Percentiles rank a stretch among this genome's conserved stretches.
These are phyloP conservation scores for Pichia nakasei DNA, from an alignment of 805 yeast species.

Conservation along the genomic window DNA sequence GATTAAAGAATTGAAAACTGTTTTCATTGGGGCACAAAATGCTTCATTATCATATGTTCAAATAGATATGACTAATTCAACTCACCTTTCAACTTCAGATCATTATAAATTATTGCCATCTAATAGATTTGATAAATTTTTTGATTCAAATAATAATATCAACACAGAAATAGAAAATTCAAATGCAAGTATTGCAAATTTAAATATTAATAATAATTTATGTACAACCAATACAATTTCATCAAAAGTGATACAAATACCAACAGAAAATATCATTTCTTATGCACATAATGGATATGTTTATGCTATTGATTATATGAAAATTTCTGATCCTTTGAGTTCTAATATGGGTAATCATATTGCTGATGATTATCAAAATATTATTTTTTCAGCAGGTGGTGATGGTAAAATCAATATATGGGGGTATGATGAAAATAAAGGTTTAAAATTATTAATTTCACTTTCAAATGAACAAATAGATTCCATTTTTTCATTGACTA, in stretches of 20 bases:
- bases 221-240: neutral
- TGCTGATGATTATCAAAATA: constrained; percentile 26
- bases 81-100: constrained; percentile 16
- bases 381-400: constrained; percentile 72
- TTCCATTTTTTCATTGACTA: constrained; percentile 61
- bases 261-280: constrained; percentile 51
- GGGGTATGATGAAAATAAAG: constrained; percentile 33
- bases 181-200: too few species aligned
- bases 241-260: constrained; percentile 52
- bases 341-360: constrained; percentile 18
- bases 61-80: constrained; percentile 17
- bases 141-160: constrained; percentile 56
- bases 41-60: constrained; percentile 77
- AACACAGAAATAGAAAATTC: too few species aligned
- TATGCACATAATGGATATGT: constrained; percentile 93
- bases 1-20: constrained; percentile 46
- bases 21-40: constrained; percentile 87
- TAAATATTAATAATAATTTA: too few species aligned
- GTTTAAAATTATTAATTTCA: constrained; percentile 24
- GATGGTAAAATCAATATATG: constrained; percentile 84
- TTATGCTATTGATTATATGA: constrained; percentile 48
- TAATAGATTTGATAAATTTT: constrained; percentile 70
- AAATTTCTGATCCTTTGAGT: constrained; percentile 14
- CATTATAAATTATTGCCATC: constrained; percentile 41
- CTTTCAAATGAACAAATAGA: constrained; percentile 48